Evolutionary conservation across 1,139 yeast species (phyloP).

Genomic region (Eremothecium cymbalariae): DNA sequence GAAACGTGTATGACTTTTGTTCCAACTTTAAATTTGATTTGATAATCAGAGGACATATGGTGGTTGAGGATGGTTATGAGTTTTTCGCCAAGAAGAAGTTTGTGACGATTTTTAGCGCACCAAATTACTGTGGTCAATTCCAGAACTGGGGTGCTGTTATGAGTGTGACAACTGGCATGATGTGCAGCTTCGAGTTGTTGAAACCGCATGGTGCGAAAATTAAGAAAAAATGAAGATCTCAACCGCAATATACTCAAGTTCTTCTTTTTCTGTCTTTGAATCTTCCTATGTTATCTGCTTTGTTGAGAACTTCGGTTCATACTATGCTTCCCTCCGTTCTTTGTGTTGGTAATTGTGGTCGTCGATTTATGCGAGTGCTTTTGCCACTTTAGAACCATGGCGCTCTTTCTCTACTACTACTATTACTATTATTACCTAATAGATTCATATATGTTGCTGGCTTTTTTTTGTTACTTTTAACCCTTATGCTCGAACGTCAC

Average conservation of each 20-base stretch:
- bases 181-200: slow-evolving; percentile 76
- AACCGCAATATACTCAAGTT: not conserved
- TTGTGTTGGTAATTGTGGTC: too few relatives aligned
- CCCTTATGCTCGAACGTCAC: too few relatives aligned
- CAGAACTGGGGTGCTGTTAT: slow-evolving; percentile 88
- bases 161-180: slow-evolving; percentile 67
- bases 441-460: too few relatives aligned
- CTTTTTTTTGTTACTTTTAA: too few relatives aligned
- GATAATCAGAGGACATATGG: slow-evolving; percentile 86
- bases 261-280: too few relatives aligned
- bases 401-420: too few relatives aligned
- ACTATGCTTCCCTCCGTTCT: too few relatives aligned
- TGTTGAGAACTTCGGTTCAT: too few relatives aligned
- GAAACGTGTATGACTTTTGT: slow-evolving; percentile 66
- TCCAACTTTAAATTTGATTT: slow-evolving; percentile 65
- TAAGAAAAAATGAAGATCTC: not conserved
- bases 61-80: slow-evolving; percentile 88
- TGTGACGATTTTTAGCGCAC: slow-evolving; percentile 81
- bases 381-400: too few relatives aligned
- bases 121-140: slow-evolving; percentile 87
- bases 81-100: slow-evolving; percentile 69
- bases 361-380: too few relatives aligned
- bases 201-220: slow-evolving; percentile 43
- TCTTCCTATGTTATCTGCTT: too few relatives aligned
- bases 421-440: too few relatives aligned